Evolutionary conservation across 257 asterid genomes (phyloP).

Genomic region (Penstemon barbatus): DNA sequence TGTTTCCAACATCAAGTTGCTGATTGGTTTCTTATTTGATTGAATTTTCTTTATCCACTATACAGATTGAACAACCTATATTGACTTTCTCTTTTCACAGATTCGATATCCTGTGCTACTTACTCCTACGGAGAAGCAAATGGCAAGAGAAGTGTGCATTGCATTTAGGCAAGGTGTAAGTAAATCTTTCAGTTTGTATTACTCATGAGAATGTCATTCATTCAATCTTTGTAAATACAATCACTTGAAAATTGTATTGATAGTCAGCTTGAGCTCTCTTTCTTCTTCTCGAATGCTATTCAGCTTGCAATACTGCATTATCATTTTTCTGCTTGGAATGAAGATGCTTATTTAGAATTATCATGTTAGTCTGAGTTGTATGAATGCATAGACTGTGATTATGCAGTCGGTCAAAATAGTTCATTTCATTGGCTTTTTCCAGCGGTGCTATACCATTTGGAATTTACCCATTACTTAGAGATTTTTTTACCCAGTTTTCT

Average conservation of each 20-base stretch:
- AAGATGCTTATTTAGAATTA: neutral
- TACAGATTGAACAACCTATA: slow-evolving; percentile 5
- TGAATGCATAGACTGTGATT: neutral
- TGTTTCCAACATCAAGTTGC: slow-evolving; percentile 17
- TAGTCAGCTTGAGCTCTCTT: neutral
- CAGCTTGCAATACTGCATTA: neutral
- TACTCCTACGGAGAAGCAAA: slow-evolving; percentile 92
- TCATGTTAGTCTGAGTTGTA: neutral
- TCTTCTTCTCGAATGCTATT: neutral
- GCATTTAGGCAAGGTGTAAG: slow-evolving; percentile 98
- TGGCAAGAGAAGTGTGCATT: slow-evolving; percentile 94
- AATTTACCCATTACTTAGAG: neutral
- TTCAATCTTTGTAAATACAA: neutral
- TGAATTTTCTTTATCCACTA: slow-evolving; percentile 1
- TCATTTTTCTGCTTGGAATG: neutral
- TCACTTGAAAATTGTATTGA: neutral
- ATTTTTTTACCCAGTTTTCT: neutral
- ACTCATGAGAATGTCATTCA: neutral
- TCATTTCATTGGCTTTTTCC: neutral
- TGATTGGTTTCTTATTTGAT: slow-evolving; percentile 22
- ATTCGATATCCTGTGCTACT: slow-evolving; percentile 97
- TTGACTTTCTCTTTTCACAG: slow-evolving; percentile 44
- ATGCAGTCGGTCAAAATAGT: neutral
- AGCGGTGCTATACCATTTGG: neutral
- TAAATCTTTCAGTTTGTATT: slow-evolving; percentile 22